Percentiles rank a stretch among this genome's conserved stretches.
These are phyloP conservation scores for Penicillium paradoxum DNA, from an alignment of 495 filamentous ascomycete species.

Conservation along the genomic window DNA sequence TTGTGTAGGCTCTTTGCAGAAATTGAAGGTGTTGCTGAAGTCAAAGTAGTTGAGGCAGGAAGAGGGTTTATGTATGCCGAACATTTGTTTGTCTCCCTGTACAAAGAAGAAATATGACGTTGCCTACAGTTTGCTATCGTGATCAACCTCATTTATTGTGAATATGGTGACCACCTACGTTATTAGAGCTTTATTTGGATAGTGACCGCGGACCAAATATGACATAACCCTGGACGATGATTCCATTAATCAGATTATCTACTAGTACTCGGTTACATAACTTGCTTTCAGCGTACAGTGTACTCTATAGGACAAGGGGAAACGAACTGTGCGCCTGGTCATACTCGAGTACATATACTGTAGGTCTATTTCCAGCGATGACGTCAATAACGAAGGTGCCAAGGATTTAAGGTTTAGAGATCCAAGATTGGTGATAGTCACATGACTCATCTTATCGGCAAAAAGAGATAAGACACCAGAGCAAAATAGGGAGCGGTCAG, in stretches of 20 bases:
- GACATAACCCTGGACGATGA: not conserved
- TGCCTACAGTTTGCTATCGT: not conserved
- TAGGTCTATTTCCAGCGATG: not conserved
- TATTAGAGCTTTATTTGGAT: not conserved
- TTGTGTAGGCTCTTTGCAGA: not conserved
- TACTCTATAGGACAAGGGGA: not conserved
- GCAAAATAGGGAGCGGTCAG: constrained; percentile 21
- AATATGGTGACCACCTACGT: not conserved
- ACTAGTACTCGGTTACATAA: not conserved
- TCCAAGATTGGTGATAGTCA: not conserved
- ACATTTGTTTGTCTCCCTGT: not conserved
- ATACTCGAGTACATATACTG: not conserved
- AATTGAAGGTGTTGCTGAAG: not conserved
- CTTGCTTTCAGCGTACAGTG: not conserved
- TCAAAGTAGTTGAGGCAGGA: constrained; percentile 1
- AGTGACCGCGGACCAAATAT: not conserved
- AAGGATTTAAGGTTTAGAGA: not conserved
- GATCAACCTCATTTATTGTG: not conserved
- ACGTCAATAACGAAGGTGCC: not conserved
- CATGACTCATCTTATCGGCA: not conserved
- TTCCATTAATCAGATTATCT: not conserved
- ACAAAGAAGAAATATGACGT: not conserved
- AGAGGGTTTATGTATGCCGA: constrained; percentile 3
- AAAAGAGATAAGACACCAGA: not conserved
- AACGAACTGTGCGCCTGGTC: not conserved